A percentile compares a stretch with the other conserved stretches of the same genome.
These are phyloP conservation scores for Hygrophoropsis aurantiaca DNA, from an alignment of 768 basidiomycete species.

Conservation along the genomic window DNA sequence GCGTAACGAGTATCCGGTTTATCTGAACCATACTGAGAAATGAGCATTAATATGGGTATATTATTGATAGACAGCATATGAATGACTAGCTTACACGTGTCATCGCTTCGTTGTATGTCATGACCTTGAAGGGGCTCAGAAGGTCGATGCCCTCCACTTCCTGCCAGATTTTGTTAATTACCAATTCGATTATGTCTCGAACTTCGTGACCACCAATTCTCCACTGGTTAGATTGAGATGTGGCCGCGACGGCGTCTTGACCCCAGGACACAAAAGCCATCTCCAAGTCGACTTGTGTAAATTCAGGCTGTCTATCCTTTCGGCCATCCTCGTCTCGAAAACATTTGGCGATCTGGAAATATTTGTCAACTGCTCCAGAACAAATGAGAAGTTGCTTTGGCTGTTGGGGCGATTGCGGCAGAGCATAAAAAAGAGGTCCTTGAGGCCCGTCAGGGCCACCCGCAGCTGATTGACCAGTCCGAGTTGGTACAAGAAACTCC, in stretches of 20 bases:
- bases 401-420: slow-evolving; percentile 94
- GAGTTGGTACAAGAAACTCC: slow-evolving; percentile 88
- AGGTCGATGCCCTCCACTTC: slow-evolving; percentile 63
- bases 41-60: slow-evolving; percentile 16
- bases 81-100: slow-evolving; percentile 53
- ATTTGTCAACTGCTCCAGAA: slow-evolving; percentile 85
- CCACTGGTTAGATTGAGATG: slow-evolving; percentile 49
- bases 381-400: slow-evolving; percentile 92
- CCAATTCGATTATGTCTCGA: slow-evolving; percentile 70
- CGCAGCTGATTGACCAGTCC: slow-evolving; percentile 39
- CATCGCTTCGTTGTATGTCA: slow-evolving; percentile 94
- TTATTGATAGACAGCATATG: slow-evolving; percentile 12
- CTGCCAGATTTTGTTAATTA: slow-evolving; percentile 77
- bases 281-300: slow-evolving; percentile 95
- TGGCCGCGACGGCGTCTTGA: slow-evolving; percentile 11
- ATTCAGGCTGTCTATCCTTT: slow-evolving; percentile 94
- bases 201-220: slow-evolving; percentile 86
- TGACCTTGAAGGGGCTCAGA: slow-evolving; percentile 66
- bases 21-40: slow-evolving; percentile 81
- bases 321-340: slow-evolving; percentile 96
- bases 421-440: slow-evolving; percentile 71
- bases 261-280: slow-evolving; percentile 95
- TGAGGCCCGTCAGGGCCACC: slow-evolving; percentile 10
- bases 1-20: slow-evolving; percentile 92
- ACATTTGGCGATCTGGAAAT: slow-evolving; percentile 92